A percentile compares a stretch with the other conserved stretches of the same genome.
phyloP scores from a whole-genome alignment of 2,329 filamentous ascomycete genomes.

The Beauveria australis region DNA sequence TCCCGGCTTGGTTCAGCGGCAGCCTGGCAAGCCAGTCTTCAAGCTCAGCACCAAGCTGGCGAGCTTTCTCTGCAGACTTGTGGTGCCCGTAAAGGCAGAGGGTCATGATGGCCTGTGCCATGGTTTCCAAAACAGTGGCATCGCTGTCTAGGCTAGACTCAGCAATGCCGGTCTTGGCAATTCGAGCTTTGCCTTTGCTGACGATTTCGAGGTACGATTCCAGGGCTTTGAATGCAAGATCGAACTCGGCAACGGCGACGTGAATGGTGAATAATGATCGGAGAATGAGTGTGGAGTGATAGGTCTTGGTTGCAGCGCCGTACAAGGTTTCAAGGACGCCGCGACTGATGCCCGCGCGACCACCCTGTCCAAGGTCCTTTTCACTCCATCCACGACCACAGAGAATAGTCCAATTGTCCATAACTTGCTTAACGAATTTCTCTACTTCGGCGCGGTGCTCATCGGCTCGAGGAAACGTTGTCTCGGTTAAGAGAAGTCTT shows the following conservation, averaged over 20 bases:
- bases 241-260: slow-evolving; percentile 80
- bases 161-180: slow-evolving; percentile 65
- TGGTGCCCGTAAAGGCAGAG: slow-evolving; percentile 74
- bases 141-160: slow-evolving; percentile 73
- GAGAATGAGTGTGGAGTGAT: slow-evolving; percentile 85
- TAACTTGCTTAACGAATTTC: slow-evolving; percentile 67
- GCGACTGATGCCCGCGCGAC: slow-evolving; percentile 65
- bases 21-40: slow-evolving; percentile 66
- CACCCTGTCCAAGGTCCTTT: slow-evolving; percentile 71
- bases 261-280: slow-evolving; percentile 84
- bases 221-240: slow-evolving; percentile 82
- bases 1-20: slow-evolving; percentile 25
- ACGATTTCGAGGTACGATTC: slow-evolving; percentile 89
- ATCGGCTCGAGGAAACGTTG: slow-evolving; percentile 75
- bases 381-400: slow-evolving; percentile 76
- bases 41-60: slow-evolving; percentile 60
- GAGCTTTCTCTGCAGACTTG: slow-evolving; percentile 70
- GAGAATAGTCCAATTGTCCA: slow-evolving; percentile 77
- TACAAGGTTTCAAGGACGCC: slow-evolving; percentile 83
- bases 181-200: slow-evolving; percentile 72
- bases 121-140: slow-evolving; percentile 65
- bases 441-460: slow-evolving; percentile 75
- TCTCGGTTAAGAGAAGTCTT: slow-evolving; percentile 66
- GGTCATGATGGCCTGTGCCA: slow-evolving; percentile 70
- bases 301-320: slow-evolving; percentile 83